phyloP scores from a whole-genome alignment of 345 rosid genomes.

The sweet orange (Citrus sinensis) region DVS_A1.0 CM039164.1:4980501-4981000 shows the following conservation, averaged over 20 bases:
- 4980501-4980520: not conserved
- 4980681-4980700: not conserved
- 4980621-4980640: conserved; percentile 24
- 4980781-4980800: not conserved
- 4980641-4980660: not conserved
- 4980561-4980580: not conserved
- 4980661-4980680: not conserved
- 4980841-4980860: not conserved
- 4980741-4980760: not conserved
- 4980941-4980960: conserved; percentile 12
- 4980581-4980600: conserved; percentile 6
- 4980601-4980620: conserved; percentile 15
- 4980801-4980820: not conserved
- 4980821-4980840: not conserved
- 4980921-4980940: conserved; percentile 10
- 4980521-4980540: not conserved
- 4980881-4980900: conserved; percentile 4
- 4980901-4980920: not conserved
- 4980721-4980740: not conserved
- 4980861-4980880: no score
- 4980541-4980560: not conserved
- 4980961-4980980: not conserved
- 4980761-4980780: not conserved
- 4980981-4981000: not conserved
- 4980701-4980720: not conserved